Evolutionary conservation across 169 alveolate genomes (phyloP), one percentile per base, ranked within the genome.

Genomic region (Plasmodium inui): DNA sequence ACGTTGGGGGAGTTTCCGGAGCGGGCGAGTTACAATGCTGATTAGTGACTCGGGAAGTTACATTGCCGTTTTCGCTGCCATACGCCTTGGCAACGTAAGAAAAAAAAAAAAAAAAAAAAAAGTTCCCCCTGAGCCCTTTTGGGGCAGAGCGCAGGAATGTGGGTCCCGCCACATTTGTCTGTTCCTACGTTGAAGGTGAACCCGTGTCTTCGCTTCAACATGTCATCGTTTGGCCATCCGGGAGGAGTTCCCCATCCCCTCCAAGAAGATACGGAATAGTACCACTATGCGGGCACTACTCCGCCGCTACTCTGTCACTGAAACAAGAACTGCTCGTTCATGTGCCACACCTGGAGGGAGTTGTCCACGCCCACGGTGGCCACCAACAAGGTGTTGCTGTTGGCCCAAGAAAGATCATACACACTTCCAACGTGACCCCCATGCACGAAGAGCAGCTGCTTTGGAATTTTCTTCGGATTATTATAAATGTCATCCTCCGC

Each of bases 351-450:
- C 46, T 86, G 93, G 19, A 86, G 55, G 10, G 93, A 86, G 78
- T 86, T 86, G 57, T 86, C 93, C 8, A 76, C 93, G 8, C 93
- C 93, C 17, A 86, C 93, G 1, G 93, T 86, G 26, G 93, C 93
- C 9, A 78, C 85, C 9, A 78, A 28, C 6, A 86, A 76, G 7
- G 93, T 86, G 80, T 74, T 86, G 70, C 81, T 28, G 71, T 86
- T 86, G 26, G 93, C 93, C 97, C 97, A 96, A 39, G 97, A 93
- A 55, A 96, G 39, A 57, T 96, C 97, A 50, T 93, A 92, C 2
- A 96, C 97, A 61, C 96, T 89, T 19, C 93, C 97, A 41, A 94
- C 84, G 81, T 96, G 97, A 0, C 97, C 97, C 5, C 94, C 96
- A 73, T 96, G 97, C 0, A 95, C 95, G 61, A 96, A 96, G 9